A percentile compares a stretch with the other conserved stretches of the same genome.
phyloP scores from a whole-genome alignment of 148 eudicot species.

The Tetragonia tetragonoides region DNA sequence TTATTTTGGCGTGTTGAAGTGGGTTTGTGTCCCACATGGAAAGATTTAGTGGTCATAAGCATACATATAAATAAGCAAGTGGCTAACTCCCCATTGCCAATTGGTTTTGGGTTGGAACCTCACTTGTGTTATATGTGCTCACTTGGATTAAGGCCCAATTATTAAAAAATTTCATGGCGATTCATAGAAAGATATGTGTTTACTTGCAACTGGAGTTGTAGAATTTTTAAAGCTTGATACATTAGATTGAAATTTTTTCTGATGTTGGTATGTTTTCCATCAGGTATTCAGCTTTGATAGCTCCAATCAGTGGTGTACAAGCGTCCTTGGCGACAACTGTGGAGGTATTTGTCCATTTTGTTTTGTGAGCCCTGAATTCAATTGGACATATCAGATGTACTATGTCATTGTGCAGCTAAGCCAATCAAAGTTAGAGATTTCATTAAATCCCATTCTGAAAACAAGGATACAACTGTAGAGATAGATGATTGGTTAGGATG shows the following conservation, averaged over 20 bases:
- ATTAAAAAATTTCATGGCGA: too few relatives aligned
- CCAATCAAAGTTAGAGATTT: not conserved
- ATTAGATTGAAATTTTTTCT: not conserved
- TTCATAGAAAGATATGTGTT: not conserved
- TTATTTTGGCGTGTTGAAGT: not conserved
- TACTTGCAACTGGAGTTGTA: not conserved
- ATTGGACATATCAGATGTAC: not conserved
- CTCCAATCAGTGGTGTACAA: conserved; percentile 37
- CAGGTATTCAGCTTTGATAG: conserved; percentile 48
- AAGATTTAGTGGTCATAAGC: too few relatives aligned
- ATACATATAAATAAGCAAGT: too few relatives aligned
- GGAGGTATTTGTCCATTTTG: conserved; percentile 53
- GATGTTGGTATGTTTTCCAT: conserved; percentile 11
- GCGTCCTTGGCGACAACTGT: conserved; percentile 68
- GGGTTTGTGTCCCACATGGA: too few relatives aligned
- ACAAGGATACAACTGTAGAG: not conserved
- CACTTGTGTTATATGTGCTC: not conserved
- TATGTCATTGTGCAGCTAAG: not conserved
- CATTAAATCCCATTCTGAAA: not conserved
- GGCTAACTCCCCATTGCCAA: too few relatives aligned
- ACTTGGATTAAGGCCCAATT: too few relatives aligned
- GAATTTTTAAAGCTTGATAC: not conserved
- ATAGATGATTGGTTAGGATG: not conserved
- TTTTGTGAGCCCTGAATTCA: not conserved
- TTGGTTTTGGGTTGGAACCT: too few relatives aligned